Conservation (phyloP, 2,329 filamentous ascomycete genomes). For the Tolypocladium guangdongense region DNA sequence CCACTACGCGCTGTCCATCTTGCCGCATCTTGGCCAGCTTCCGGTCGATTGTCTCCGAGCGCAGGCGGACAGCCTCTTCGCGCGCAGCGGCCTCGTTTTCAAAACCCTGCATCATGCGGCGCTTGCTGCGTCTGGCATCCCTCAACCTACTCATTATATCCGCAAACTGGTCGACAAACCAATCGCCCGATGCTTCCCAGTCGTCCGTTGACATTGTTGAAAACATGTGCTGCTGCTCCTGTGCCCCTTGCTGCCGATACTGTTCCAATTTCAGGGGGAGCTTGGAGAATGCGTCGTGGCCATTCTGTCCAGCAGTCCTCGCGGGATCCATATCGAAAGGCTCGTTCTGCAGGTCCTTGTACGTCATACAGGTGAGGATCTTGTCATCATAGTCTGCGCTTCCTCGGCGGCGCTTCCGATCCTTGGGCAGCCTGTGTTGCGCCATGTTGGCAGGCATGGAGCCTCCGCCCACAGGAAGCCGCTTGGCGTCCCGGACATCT, state of each 20-base stretch:
- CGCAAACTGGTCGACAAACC: slow-evolving; percentile 45
- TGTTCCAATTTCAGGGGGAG: slow-evolving; percentile 39
- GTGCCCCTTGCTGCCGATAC: slow-evolving; percentile 33
- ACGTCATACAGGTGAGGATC: slow-evolving; percentile 42
- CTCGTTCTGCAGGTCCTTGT: slow-evolving; percentile 36
- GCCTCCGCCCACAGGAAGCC: slow-evolving; percentile 11
- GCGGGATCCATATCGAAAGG: slow-evolving; percentile 48
- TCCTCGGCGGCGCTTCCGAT: slow-evolving; percentile 30
- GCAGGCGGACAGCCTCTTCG: slow-evolving; percentile 41
- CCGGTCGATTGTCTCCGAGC: slow-evolving; percentile 41
- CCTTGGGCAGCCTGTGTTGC: slow-evolving; percentile 8
- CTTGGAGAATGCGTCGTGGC: slow-evolving; percentile 25
- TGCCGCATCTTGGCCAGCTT: slow-evolving; percentile 44
- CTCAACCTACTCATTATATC: slow-evolving; percentile 36
- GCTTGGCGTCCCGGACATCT: slow-evolving; percentile 7
- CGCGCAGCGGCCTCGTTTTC: slow-evolving; percentile 44
- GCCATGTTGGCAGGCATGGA: slow-evolving; percentile 11
- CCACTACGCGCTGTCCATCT: slow-evolving; percentile 46
- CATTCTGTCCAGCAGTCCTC: slow-evolving; percentile 26
- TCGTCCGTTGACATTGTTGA: slow-evolving; percentile 41
- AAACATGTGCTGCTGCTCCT: slow-evolving; percentile 40
- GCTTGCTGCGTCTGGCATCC: slow-evolving; percentile 37
- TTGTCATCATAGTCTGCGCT: slow-evolving; percentile 47
- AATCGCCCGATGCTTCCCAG: slow-evolving; percentile 49
- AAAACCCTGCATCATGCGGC: slow-evolving; percentile 36